Percentiles rank a stretch among this genome's conserved stretches.
Conservation (phyloP, 73 alveolate species). For the Durusdinium trenchii region DNA sequence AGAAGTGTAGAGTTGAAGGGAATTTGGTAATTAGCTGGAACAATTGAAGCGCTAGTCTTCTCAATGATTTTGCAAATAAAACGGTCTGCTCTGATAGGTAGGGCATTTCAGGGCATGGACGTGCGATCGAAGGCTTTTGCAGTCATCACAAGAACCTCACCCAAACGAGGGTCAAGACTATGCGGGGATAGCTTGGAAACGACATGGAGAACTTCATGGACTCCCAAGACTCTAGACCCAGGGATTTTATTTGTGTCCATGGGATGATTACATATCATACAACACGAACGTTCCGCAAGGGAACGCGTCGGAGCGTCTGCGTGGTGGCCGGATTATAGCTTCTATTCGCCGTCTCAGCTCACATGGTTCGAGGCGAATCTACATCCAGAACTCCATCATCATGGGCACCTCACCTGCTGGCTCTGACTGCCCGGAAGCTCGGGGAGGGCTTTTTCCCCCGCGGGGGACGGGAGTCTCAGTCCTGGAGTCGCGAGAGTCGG, state of each 20-base stretch:
- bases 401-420: slow-evolving; percentile 92
- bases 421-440: slow-evolving; percentile 33
- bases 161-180: too few species aligned
- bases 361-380: slow-evolving; percentile 43
- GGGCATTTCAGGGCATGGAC: too few species aligned
- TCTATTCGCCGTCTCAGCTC: not conserved
- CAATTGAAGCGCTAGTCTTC: too few species aligned
- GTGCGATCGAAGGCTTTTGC: too few species aligned
- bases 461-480: too few species aligned
- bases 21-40: not conserved
- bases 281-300: not conserved
- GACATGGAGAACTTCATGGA: too few species aligned
- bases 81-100: too few species aligned
- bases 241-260: not conserved
- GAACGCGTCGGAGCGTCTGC: not conserved
- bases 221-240: not conserved
- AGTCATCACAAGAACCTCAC: not conserved
- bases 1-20: not conserved
- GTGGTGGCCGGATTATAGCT: not conserved
- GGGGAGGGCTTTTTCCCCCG: too few species aligned
- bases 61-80: too few species aligned
- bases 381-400: slow-evolving; percentile 58
- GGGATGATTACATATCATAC: not conserved
- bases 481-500: too few species aligned
- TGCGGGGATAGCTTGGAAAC: too few species aligned